Evolutionary conservation across 2,329 filamentous ascomycete genomes (phyloP).

Genomic region (Ascochyta pisi): DNA sequence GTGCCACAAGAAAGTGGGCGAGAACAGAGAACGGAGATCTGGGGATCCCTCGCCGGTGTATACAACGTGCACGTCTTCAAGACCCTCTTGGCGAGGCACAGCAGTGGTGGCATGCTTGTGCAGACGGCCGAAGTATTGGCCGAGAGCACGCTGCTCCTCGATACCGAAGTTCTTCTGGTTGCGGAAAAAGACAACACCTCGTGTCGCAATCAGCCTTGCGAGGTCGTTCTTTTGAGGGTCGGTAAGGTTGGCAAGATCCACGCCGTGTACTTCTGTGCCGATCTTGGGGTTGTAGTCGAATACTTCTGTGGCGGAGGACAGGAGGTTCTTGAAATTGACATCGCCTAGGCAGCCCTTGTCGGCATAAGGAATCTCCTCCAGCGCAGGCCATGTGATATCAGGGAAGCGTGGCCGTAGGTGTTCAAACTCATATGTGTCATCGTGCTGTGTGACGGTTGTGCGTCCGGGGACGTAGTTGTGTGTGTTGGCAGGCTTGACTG

Average conservation of each 20-base stretch:
- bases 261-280: constrained; percentile 60
- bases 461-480: constrained; percentile 58
- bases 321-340: constrained; percentile 60
- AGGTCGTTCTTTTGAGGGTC: constrained; percentile 63
- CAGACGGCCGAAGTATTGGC: constrained; percentile 60
- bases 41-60: constrained; percentile 61
- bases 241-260: constrained; percentile 59
- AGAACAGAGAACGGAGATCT: constrained; percentile 62
- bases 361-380: constrained; percentile 57
- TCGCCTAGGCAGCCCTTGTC: constrained; percentile 64
- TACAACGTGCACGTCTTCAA: constrained; percentile 65
- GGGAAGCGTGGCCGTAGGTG: constrained; percentile 62
- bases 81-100: constrained; percentile 56
- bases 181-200: constrained; percentile 66
- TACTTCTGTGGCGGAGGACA: constrained; percentile 60
- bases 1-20: constrained; percentile 63
- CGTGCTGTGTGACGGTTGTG: constrained; percentile 53
- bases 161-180: constrained; percentile 62
- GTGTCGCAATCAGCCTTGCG: constrained; percentile 59
- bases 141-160: constrained; percentile 60
- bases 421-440: constrained; percentile 58
- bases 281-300: constrained; percentile 65
- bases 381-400: constrained; percentile 58
- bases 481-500: constrained; percentile 29
- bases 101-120: constrained; percentile 65